Evolutionary conservation across 441 rosid species (phyloP).

Genomic region (Erysimum cheiri): DNA sequence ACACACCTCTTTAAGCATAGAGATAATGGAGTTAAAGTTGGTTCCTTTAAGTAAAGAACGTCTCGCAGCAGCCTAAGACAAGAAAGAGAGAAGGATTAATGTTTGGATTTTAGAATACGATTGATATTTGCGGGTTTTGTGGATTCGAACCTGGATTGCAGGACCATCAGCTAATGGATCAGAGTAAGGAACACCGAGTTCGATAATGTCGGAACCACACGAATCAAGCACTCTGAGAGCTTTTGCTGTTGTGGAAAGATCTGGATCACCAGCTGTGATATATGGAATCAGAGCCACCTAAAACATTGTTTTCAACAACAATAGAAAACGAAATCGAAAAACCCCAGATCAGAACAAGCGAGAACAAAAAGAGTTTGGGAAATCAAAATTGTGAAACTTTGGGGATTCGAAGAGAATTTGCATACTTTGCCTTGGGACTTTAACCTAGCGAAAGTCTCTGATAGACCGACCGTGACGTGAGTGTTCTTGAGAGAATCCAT

Average conservation of each 20-base stretch:
- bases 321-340: neutral
- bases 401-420: neutral
- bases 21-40: slow-evolving; percentile 67
- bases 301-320: slow-evolving; percentile 6
- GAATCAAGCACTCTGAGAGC: slow-evolving; percentile 89
- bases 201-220: slow-evolving; percentile 94
- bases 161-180: slow-evolving; percentile 98
- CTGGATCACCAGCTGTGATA: slow-evolving; percentile 97
- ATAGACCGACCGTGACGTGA: slow-evolving; percentile 55
- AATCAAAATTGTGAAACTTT: slow-evolving; percentile 17
- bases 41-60: slow-evolving; percentile 91
- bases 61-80: slow-evolving; percentile 85
- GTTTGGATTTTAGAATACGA: neutral
- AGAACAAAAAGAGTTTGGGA: neutral
- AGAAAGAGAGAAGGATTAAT: slow-evolving; percentile 22
- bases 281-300: slow-evolving; percentile 93
- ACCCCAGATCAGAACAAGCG: neutral
- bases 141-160: slow-evolving; percentile 77
- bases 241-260: slow-evolving; percentile 87
- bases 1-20: slow-evolving; percentile 88
- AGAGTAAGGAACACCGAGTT: slow-evolving; percentile 93
- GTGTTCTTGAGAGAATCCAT: slow-evolving; percentile 61
- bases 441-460: slow-evolving; percentile 75
- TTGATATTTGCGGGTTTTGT: neutral
- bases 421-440: slow-evolving; percentile 76